These are phyloP conservation scores for Solanum aculeatissimum DNA, from an alignment of 305 asterid genomes.

Conservation along the genomic window DNA sequence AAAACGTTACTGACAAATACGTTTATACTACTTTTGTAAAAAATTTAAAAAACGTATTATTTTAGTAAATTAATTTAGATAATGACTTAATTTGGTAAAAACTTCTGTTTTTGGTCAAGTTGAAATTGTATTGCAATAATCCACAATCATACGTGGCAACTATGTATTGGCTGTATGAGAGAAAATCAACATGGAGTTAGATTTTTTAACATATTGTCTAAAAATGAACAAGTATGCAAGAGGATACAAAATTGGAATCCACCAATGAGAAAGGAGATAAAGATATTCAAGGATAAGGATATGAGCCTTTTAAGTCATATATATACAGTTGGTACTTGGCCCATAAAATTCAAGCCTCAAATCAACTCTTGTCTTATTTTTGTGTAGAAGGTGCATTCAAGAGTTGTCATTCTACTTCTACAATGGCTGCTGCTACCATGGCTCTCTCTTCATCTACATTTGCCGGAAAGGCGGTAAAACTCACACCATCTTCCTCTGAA, in stretches of 20 bases:
- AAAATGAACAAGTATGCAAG: not conserved
- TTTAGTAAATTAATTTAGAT: no score
- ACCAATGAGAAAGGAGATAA: not conserved
- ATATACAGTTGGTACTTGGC: not conserved
- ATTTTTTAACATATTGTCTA: not conserved
- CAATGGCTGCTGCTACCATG: conserved; percentile 10
- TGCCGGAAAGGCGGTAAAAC: conserved; percentile 6
- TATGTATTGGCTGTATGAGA: not conserved
- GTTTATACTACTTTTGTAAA: no score
- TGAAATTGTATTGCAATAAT: not conserved
- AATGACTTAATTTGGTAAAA: no score
- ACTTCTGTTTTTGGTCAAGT: not conserved
- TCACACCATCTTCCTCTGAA: conserved; percentile 2
- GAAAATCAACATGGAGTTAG: not conserved
- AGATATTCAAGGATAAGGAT: not conserved
- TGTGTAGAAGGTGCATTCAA: not conserved
- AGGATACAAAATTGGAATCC: not conserved
- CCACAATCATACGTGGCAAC: not conserved
- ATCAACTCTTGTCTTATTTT: not conserved
- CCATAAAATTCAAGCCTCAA: not conserved
- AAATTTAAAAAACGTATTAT: no score
- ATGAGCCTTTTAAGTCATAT: not conserved
- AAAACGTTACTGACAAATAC: no score
- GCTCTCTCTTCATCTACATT: conserved; percentile 15
- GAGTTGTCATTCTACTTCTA: not conserved